Evolutionary conservation across 768 basidiomycete species (phyloP).

Genomic region (button mushroom (Agaricus bisporus)): DNA sequence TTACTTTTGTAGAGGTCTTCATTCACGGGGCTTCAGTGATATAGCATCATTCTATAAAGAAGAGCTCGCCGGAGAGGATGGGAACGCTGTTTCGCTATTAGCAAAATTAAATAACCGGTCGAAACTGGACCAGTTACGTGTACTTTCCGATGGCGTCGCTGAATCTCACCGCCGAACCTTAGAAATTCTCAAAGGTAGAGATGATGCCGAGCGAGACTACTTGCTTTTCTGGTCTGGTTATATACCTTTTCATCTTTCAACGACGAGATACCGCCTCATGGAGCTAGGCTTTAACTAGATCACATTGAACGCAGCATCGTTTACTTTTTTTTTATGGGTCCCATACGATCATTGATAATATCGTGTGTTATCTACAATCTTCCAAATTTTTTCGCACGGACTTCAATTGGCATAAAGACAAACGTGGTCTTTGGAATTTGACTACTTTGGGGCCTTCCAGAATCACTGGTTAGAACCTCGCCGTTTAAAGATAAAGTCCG

Average conservation of each 20-base stretch:
- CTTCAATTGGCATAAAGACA: too few species aligned
- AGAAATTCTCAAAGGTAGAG: constrained; percentile 2
- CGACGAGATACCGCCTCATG: constrained; percentile 8
- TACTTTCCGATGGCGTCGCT: constrained; percentile 20
- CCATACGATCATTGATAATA: too few species aligned
- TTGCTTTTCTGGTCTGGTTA: constrained; percentile 11
- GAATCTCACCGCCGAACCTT: constrained; percentile 14
- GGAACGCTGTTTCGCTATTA: constrained; percentile 28
- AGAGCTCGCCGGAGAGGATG: constrained; percentile 26
- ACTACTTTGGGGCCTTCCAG: too few species aligned
- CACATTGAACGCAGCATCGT: too few species aligned
- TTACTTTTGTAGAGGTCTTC: neutral
- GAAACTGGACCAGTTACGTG: constrained; percentile 21
- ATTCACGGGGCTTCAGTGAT: constrained; percentile 21
- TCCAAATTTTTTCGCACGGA: too few species aligned
- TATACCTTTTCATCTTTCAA: constrained; percentile 6
- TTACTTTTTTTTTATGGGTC: too few species aligned
- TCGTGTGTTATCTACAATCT: too few species aligned
- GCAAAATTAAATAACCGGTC: constrained; percentile 18
- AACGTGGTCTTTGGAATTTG: too few species aligned
- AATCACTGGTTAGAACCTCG: too few species aligned
- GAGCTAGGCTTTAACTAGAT: constrained; percentile 8
- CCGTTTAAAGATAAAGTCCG: too few species aligned
- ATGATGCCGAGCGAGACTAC: constrained; percentile 4
- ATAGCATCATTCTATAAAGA: constrained; percentile 37